Conservation (phyloP, 1,139 yeast genomes). For the Kluyveromyces sp. region DNA sequence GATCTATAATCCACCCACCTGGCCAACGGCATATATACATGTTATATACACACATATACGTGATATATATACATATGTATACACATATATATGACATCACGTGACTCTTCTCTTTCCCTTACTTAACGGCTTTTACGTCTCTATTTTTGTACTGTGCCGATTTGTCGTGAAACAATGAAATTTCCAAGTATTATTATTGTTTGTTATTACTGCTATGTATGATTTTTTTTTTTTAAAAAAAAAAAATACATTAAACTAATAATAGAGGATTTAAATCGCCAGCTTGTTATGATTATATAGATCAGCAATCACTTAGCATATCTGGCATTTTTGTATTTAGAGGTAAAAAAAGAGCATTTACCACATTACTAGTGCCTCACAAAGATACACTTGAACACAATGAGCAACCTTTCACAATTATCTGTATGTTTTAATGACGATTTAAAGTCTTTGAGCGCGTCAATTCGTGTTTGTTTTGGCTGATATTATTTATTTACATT, state of each 20-base stretch:
- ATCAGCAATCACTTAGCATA: no score
- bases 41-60: neutral
- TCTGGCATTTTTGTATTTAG: no score
- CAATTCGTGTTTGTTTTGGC: no score
- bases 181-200: neutral
- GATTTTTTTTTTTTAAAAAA: no score
- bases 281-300: no score
- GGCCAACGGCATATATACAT: neutral
- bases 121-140: no score
- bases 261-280: no score
- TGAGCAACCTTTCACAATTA: slow-evolving; percentile 6
- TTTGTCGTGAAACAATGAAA: neutral
- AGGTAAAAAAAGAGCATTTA: neutral
- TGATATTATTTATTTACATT: neutral
- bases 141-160: neutral
- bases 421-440: slow-evolving; percentile 3
- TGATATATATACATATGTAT: no score
- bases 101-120: neutral
- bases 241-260: no score
- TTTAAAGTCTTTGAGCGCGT: no score
- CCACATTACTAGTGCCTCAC: neutral
- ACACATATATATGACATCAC: neutral
- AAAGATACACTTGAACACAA: neutral
- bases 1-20: slow-evolving; percentile 12
- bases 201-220: no score